phyloP scores from a whole-genome alignment of 2,329 filamentous ascomycete species.

The Monilinia polystroma region DNA sequence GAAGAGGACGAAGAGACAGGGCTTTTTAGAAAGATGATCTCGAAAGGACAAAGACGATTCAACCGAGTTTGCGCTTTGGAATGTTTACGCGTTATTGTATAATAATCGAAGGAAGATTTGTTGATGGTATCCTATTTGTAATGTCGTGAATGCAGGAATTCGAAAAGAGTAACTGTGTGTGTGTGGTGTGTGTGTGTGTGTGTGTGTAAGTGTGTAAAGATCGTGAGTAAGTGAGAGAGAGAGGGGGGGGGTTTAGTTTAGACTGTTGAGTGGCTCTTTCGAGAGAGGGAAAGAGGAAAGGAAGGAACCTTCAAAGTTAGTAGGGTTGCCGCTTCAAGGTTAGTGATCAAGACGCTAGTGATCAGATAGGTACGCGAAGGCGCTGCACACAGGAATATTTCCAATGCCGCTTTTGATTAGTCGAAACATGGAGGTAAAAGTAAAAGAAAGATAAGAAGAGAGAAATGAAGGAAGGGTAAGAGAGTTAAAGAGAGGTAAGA shows the following conservation, averaged over 20 bases:
- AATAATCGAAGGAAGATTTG: conserved; percentile 10
- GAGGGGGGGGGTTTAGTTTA: conserved; percentile 17
- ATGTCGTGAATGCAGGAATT: conserved; percentile 8
- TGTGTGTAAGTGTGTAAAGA: not conserved
- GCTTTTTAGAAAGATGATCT: conserved; percentile 16
- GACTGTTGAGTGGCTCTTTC: conserved; percentile 18
- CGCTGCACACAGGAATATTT: conserved; percentile 14
- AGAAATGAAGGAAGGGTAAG: not conserved
- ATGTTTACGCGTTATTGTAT: conserved; percentile 20
- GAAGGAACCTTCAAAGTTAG: conserved; percentile 20
- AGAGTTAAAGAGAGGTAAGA: not conserved
- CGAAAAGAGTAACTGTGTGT: not conserved
- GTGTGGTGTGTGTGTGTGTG: not conserved
- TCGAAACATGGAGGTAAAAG: not conserved
- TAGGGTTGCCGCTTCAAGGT: conserved; percentile 22
- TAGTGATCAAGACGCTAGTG: conserved; percentile 18
- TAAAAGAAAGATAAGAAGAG: not conserved
- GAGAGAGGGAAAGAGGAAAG: conserved; percentile 19
- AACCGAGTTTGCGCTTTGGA: conserved; percentile 25
- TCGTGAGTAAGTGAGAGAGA: conserved; percentile 11
- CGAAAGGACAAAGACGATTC: conserved; percentile 23
- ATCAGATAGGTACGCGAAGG: conserved; percentile 14
- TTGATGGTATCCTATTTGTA: conserved; percentile 18
- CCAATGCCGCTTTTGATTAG: conserved; percentile 20
- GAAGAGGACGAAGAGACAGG: conserved; percentile 17